Conservation (phyloP, 2,329 filamentous ascomycete species). For the Torrubiella hemipterigena region DNA sequence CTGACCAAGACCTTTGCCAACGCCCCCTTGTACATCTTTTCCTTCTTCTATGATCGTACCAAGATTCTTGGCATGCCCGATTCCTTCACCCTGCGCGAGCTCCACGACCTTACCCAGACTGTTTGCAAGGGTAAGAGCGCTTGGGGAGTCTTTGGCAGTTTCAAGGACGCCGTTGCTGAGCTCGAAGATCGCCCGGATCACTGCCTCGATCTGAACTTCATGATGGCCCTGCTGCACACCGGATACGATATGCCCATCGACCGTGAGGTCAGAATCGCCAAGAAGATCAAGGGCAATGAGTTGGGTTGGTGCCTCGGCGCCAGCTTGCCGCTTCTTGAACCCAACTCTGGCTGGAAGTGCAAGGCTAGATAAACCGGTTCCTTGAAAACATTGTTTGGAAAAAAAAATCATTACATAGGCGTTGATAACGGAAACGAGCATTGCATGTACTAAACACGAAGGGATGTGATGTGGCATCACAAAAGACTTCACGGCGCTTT, state of each 20-base stretch:
- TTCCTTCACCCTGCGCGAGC: conserved; percentile 81
- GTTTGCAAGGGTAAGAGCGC: conserved; percentile 69
- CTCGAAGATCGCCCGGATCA: conserved; percentile 74
- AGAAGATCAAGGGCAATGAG: conserved; percentile 97
- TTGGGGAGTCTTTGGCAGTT: conserved; percentile 71
- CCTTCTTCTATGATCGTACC: conserved; percentile 95
- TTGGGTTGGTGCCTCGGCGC: conserved; percentile 96
- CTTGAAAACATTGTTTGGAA: too few relatives aligned
- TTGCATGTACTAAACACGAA: too few relatives aligned
- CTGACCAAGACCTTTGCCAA: conserved; percentile 82
- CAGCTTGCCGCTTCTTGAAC: conserved; percentile 72
- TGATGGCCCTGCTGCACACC: conserved; percentile 83
- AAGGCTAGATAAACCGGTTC: too few relatives aligned
- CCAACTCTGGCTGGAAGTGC: conserved; percentile 82
- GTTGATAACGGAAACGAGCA: too few relatives aligned
- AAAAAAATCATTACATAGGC: too few relatives aligned
- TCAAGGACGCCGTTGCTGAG: conserved; percentile 70
- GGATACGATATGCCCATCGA: conserved; percentile 98
- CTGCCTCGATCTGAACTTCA: conserved; percentile 93
- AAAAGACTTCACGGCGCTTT: too few relatives aligned
- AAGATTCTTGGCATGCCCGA: conserved; percentile 96
- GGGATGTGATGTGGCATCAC: too few relatives aligned
- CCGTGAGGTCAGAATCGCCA: conserved; percentile 91
- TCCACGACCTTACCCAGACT: conserved; percentile 71
- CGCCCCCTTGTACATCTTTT: conserved; percentile 93